Conservation (phyloP, 768 basidiomycete species). For the Sutorius australiensis region DNA sequence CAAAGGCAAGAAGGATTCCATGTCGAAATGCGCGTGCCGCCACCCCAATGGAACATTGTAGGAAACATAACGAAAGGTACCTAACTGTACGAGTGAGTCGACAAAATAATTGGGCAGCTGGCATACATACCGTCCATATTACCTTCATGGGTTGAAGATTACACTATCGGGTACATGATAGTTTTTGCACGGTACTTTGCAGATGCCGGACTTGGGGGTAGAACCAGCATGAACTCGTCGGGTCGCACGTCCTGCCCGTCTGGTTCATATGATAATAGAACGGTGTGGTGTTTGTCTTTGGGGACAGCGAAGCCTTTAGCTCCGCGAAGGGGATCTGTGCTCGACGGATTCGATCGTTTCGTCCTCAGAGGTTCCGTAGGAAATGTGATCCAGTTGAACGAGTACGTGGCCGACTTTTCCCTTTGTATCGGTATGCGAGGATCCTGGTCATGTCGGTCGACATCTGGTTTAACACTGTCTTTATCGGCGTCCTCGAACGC, state of each 20-base stretch:
- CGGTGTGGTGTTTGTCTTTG: background rate
- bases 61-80: slow-evolving; percentile 1
- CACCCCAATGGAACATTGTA: slow-evolving; percentile 1
- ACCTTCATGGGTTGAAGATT: background rate
- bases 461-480: background rate
- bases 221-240: background rate
- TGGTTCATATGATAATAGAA: background rate
- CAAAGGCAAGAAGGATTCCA: slow-evolving; percentile 16
- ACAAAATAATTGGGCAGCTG: background rate
- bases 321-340: background rate
- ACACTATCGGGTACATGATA: background rate
- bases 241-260: slow-evolving; percentile 5
- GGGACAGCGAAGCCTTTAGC: background rate
- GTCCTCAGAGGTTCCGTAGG: no score
- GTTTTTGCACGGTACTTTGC: no score
- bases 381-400: no score
- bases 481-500: slow-evolving; percentile 2
- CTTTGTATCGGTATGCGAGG: background rate
- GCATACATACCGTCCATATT: background rate
- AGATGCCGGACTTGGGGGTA: background rate
- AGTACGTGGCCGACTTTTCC: background rate
- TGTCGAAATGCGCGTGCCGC: slow-evolving; percentile 1
- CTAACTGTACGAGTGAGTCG: background rate
- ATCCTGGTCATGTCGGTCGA: background rate
- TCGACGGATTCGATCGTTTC: background rate